Evolutionary conservation across 1,284 basidiomycete species (phyloP).

Genomic region (Mycocalia duriaeana): DNA sequence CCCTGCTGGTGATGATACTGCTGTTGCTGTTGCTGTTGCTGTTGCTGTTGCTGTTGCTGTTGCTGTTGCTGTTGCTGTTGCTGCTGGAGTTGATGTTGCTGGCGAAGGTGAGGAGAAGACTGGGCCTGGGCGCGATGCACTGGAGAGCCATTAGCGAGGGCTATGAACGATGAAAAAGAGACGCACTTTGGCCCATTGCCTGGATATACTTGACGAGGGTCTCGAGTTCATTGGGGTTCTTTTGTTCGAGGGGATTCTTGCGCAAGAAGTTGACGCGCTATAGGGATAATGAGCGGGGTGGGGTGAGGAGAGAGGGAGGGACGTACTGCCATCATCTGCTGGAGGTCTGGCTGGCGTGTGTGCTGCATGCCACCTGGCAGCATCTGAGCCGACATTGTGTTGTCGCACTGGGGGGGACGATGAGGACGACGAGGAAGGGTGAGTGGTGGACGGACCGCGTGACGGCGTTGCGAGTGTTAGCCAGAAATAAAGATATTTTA

Average conservation of each 20-base stretch:
- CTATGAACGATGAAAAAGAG: not conserved
- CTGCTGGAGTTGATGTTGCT: conserved; percentile 24
- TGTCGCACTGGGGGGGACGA: conserved; percentile 1
- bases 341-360: conserved; percentile 28
- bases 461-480: no score
- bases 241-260: conserved; percentile 44
- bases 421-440: no score
- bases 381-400: conserved; percentile 31
- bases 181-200: conserved; percentile 32
- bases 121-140: not conserved
- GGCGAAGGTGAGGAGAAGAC: conserved; percentile 12
- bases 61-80: no score
- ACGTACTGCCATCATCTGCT: conserved; percentile 33
- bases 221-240: conserved; percentile 39
- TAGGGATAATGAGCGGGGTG: conserved; percentile 8
- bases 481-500: no score
- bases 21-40: conserved; percentile 16
- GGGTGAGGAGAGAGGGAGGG: conserved; percentile 9
- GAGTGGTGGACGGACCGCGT: no score
- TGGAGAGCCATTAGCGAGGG: not conserved
- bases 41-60: no score
- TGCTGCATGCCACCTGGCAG: conserved; percentile 28
- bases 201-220: conserved; percentile 40
- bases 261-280: conserved; percentile 43
- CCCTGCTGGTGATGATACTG: conserved; percentile 17